These are phyloP conservation scores for Chaetoceros tenuissimus DNA, from an alignment of 108 stramenopile species.

Conservation along the genomic window DNA sequence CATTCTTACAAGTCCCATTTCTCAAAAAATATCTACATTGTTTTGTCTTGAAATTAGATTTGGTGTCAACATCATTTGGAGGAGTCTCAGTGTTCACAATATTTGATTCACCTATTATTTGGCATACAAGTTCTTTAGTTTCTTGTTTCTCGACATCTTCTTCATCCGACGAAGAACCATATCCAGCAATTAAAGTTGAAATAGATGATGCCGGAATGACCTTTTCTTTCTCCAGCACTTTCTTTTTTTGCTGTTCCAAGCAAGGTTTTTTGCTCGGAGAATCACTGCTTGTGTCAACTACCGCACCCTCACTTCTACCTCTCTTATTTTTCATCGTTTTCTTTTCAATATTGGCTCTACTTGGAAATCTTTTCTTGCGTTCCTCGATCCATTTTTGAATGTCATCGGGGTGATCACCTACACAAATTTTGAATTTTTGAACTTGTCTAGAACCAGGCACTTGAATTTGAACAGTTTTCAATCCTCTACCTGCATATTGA, in stretches of 20 bases:
- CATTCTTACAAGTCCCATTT: slow-evolving; percentile 40
- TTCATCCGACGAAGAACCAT: slow-evolving; percentile 62
- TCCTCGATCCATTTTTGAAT: slow-evolving; percentile 77
- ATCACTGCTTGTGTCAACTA: not conserved
- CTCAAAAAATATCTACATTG: slow-evolving; percentile 41
- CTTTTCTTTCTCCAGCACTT: not conserved
- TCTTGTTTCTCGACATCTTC: slow-evolving; percentile 12
- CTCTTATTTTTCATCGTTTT: not conserved
- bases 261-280: slow-evolving; percentile 6
- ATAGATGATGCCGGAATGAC: slow-evolving; percentile 15
- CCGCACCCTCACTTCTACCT: slow-evolving; percentile 5
- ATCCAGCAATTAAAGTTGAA: slow-evolving; percentile 63
- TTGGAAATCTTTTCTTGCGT: slow-evolving; percentile 62
- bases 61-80: not conserved
- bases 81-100: not conserved
- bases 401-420: slow-evolving; percentile 84
- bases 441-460: slow-evolving; percentile 57
- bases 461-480: slow-evolving; percentile 71
- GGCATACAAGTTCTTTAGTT: not conserved
- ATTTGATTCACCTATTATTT: not conserved
- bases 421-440: slow-evolving; percentile 76
- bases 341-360: slow-evolving; percentile 11
- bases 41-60: slow-evolving; percentile 5
- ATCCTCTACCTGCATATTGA: slow-evolving; percentile 66
- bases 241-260: slow-evolving; percentile 3